A percentile compares a stretch with the other conserved stretches of the same genome.
phyloP scores from a whole-genome alignment of 345 rosid genomes.

The Lepidium sativum region DNA sequence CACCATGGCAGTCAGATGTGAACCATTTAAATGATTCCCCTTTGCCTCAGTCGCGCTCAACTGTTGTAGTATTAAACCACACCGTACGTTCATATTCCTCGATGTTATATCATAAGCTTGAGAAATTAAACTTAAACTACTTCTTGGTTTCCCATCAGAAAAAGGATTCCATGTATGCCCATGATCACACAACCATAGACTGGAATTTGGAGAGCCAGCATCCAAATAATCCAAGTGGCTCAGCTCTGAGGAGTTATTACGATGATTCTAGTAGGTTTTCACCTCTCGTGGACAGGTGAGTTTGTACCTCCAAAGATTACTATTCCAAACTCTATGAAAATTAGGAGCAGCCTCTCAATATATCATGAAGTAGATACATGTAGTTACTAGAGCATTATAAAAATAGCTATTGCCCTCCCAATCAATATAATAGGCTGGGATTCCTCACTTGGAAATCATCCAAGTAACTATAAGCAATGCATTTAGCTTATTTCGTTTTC shows the following conservation, averaged over 20 bases:
- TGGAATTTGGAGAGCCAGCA: conserved; percentile 43
- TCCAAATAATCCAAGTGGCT: conserved; percentile 44
- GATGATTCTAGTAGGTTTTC: conserved; percentile 55
- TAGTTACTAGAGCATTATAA: conserved; percentile 12
- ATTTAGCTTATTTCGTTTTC: conserved; percentile 9
- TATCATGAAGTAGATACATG: conserved; percentile 4
- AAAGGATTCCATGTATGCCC: conserved; percentile 47
- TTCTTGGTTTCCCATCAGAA: conserved; percentile 31
- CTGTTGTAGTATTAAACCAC: conserved; percentile 51
- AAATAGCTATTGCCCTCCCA: background rate
- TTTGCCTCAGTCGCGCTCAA: conserved; percentile 41
- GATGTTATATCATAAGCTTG: conserved; percentile 11
- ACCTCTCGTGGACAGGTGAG: conserved; percentile 84
- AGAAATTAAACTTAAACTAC: conserved; percentile 18
- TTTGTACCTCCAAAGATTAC: conserved; percentile 18
- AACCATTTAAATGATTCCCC: conserved; percentile 40
- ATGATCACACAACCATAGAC: conserved; percentile 36
- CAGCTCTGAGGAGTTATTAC: conserved; percentile 36
- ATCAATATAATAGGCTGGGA: background rate
- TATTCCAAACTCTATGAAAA: conserved; percentile 7
- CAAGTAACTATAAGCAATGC: background rate
- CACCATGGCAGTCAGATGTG: conserved; percentile 68
- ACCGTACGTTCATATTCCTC: conserved; percentile 35
- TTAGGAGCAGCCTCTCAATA: background rate
- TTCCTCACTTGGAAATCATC: conserved; percentile 1